phyloP scores from a whole-genome alignment of 257 asterid genomes.

The Fraxinus anomala region DNA sequence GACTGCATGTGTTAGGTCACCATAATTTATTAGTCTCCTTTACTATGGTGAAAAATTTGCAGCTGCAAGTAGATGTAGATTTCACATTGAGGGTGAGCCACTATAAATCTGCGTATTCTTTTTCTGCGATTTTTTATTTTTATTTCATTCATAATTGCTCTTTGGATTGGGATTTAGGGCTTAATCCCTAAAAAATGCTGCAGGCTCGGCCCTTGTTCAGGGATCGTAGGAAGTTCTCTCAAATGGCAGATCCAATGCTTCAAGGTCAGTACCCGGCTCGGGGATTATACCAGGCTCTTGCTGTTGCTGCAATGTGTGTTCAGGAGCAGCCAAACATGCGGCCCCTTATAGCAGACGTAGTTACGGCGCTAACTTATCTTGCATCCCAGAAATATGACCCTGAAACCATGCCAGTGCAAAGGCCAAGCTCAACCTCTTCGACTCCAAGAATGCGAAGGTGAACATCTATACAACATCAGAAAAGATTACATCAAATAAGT shows the following conservation, averaged over 20 bases:
- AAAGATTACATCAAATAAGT: background rate
- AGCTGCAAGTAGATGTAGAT: background rate
- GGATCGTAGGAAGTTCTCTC: slow-evolving; percentile 57
- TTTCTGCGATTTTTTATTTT: background rate
- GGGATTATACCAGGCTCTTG: slow-evolving; percentile 59
- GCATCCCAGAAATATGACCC: slow-evolving; percentile 59
- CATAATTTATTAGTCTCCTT: background rate
- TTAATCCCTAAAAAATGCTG: slow-evolving; percentile 11
- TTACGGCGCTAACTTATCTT: slow-evolving; percentile 63
- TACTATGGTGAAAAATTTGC: background rate
- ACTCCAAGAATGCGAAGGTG: slow-evolving; percentile 57
- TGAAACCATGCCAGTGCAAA: slow-evolving; percentile 46
- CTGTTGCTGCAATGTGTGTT: slow-evolving; percentile 66
- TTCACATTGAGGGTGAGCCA: background rate
- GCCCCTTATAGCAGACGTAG: slow-evolving; percentile 70
- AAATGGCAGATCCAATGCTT: slow-evolving; percentile 56
- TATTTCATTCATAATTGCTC: background rate
- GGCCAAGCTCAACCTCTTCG: slow-evolving; percentile 45
- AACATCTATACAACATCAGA: slow-evolving; percentile 15
- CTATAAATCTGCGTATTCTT: background rate
- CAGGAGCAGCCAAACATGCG: slow-evolving; percentile 65
- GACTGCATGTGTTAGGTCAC: background rate
- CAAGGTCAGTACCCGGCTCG: slow-evolving; percentile 55
- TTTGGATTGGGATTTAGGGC: background rate
- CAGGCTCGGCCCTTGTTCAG: slow-evolving; percentile 62